These are phyloP conservation scores for Cyberlindnera samutprakarnensis DNA, from an alignment of 805 yeast species.

Conservation along the genomic window DNA sequence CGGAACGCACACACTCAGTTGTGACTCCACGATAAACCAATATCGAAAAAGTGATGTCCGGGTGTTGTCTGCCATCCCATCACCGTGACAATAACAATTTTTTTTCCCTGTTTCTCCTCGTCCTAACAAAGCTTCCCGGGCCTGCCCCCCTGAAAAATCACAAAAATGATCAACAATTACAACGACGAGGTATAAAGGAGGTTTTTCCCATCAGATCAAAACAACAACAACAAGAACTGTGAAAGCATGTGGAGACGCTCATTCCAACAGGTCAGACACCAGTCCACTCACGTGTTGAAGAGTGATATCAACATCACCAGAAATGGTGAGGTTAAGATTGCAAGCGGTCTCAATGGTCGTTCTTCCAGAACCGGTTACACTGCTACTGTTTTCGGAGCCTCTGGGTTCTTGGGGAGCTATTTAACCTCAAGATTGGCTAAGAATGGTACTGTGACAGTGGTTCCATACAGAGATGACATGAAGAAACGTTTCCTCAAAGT, in stretches of 20 bases:
- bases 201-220: background rate
- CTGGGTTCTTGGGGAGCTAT: slow-evolving; percentile 73
- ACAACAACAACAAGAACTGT: background rate
- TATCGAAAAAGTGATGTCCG: too few relatives aligned
- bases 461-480: slow-evolving; percentile 78
- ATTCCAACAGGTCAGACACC: slow-evolving; percentile 11
- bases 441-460: slow-evolving; percentile 72
- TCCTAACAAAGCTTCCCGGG: background rate
- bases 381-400: slow-evolving; percentile 81
- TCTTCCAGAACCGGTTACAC: slow-evolving; percentile 84
- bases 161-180: background rate
- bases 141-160: slow-evolving; percentile 1
- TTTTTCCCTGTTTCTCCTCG: too few relatives aligned
- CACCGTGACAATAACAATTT: too few relatives aligned
- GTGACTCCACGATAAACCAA: too few relatives aligned
- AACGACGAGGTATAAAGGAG: background rate
- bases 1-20: too few relatives aligned
- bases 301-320: slow-evolving; percentile 67
- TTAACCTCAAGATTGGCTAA: slow-evolving; percentile 66
- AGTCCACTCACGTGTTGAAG: slow-evolving; percentile 23
- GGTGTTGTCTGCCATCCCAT: too few relatives aligned
- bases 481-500: slow-evolving; percentile 73
- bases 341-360: slow-evolving; percentile 75
- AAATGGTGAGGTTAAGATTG: slow-evolving; percentile 63
- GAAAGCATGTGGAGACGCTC: slow-evolving; percentile 2